Base-by-base conservation (phyloP, 352 stramenopile genomes). In the Phytophthora pinifolia region DNA sequence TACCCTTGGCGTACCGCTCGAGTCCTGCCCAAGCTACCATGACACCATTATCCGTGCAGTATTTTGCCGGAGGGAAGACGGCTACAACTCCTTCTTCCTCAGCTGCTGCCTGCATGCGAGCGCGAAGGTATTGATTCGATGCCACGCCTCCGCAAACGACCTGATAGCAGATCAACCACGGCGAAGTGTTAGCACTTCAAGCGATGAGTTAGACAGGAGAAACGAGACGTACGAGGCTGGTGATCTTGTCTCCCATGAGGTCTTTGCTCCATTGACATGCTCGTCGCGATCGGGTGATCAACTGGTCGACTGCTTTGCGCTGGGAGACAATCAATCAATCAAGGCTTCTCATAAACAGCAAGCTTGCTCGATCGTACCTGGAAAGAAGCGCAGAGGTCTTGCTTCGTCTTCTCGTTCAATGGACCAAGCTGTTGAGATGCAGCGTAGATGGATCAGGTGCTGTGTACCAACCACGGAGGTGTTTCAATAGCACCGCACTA, bases 11-110 rank as follows among this genome's bases (percentile, higher is more conserved):
- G 53, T 88, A 79, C 20, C 76, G 67, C 56, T 96, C 83, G 10
- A 93, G 67, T 6, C 91, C 96, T 7, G 96, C 90, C 96, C 95
- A 99, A 2, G 97, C 96, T 41, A 98, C 75, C 93, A 98, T 98
- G 20, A 97, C 94, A 39, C 94, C 97, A 66, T 99, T 99, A 83
- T 99, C 97, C 2, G 97, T 99, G 76, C 97, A 99, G 36, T 99
- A 88, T 55, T 90, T 74, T 15, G 75, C 64, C 5, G 85, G 81
- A 15, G 82, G 76, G 25, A 90, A 83, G 9, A 86, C 47, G 4
- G 58, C 57, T 8, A 66, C 34, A 1, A 93, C 38, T 2, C 59
- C 69, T 59, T 92, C 78, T 38, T 81, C 64, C 1, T 41, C n/a
- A 22, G 71, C 79, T 22, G 83, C 60, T 17, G 61, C 57, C 41